These are phyloP conservation scores for Thymus mandschuricus DNA, from an alignment of 257 asterid species.

Conservation along the genomic window DNA sequence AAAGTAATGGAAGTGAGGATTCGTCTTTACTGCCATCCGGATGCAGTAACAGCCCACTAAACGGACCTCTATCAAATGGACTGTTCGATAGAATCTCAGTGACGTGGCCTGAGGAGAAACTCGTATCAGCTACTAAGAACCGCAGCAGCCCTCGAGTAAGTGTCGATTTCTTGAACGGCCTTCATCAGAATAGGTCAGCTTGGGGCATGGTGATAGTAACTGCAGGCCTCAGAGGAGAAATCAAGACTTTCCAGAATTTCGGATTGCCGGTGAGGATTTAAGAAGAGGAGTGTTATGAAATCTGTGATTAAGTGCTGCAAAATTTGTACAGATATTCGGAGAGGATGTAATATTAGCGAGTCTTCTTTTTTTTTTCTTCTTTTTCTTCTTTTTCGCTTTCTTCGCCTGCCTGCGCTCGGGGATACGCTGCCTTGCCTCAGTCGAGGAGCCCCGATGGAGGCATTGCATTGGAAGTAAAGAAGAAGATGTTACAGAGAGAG, in stretches of 20 bases:
- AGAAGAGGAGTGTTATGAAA: background rate
- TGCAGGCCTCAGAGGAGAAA: slow-evolving; percentile 91
- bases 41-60: slow-evolving; percentile 60
- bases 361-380: slow-evolving; percentile 28
- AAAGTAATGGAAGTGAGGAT: slow-evolving; percentile 52
- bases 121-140: slow-evolving; percentile 54
- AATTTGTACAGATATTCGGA: slow-evolving; percentile 72
- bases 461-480: slow-evolving; percentile 23
- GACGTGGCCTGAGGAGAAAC: slow-evolving; percentile 96
- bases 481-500: slow-evolving; percentile 31
- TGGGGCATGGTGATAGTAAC: slow-evolving; percentile 95
- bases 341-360: slow-evolving; percentile 62
- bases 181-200: slow-evolving; percentile 62
- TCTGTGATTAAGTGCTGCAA: background rate
- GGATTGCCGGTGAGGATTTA: slow-evolving; percentile 83
- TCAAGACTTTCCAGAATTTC: slow-evolving; percentile 87
- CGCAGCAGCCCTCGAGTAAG: slow-evolving; percentile 75
- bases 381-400: slow-evolving; percentile 32
- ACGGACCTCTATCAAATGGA: slow-evolving; percentile 56
- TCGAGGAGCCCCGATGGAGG: background rate
- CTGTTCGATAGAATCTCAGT: slow-evolving; percentile 77
- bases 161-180: slow-evolving; percentile 61
- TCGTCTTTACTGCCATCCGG: slow-evolving; percentile 51
- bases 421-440: background rate
- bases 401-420: slow-evolving; percentile 19